Conservation (phyloP, 495 filamentous ascomycete species). For the Penicillium chermesinum region DNA sequence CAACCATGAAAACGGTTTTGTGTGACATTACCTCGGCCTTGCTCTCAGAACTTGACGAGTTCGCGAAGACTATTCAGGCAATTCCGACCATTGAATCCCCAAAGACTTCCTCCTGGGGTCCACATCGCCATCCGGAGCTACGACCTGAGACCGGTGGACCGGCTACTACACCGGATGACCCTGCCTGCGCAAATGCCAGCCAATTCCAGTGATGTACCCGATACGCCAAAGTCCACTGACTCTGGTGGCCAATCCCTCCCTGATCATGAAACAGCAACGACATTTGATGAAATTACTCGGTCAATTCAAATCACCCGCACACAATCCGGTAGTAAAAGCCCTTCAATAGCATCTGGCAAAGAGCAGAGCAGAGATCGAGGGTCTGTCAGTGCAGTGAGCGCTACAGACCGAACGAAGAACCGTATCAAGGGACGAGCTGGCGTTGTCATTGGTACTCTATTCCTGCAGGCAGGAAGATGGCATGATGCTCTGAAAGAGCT, state of each 20-base stretch:
- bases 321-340: conserved; percentile 27
- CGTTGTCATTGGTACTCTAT: conserved; percentile 78
- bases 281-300: conserved; percentile 64
- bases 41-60: conserved; percentile 79
- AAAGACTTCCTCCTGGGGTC: conserved; percentile 42
- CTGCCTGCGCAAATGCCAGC: conserved; percentile 62
- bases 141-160: conserved; percentile 43
- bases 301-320: conserved; percentile 42
- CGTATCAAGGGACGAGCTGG: conserved; percentile 77
- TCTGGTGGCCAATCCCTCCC: conserved; percentile 41
- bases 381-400: conserved; percentile 78
- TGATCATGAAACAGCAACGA: conserved; percentile 57
- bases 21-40: conserved; percentile 84
- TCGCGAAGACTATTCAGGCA: conserved; percentile 79
- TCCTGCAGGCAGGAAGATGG: conserved; percentile 85
- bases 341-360: conserved; percentile 35
- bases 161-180: conserved; percentile 64
- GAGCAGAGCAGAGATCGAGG: conserved; percentile 68
- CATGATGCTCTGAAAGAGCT: conserved; percentile 84
- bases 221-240: conserved; percentile 48
- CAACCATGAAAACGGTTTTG: conserved; percentile 92
- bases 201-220: conserved; percentile 45
- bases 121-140: conserved; percentile 40
- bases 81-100: conserved; percentile 78
- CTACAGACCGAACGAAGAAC: conserved; percentile 73